Evolutionary conservation across 139 green algal genomes (phyloP).

Genomic region (Gonium pectorale): DNA sequence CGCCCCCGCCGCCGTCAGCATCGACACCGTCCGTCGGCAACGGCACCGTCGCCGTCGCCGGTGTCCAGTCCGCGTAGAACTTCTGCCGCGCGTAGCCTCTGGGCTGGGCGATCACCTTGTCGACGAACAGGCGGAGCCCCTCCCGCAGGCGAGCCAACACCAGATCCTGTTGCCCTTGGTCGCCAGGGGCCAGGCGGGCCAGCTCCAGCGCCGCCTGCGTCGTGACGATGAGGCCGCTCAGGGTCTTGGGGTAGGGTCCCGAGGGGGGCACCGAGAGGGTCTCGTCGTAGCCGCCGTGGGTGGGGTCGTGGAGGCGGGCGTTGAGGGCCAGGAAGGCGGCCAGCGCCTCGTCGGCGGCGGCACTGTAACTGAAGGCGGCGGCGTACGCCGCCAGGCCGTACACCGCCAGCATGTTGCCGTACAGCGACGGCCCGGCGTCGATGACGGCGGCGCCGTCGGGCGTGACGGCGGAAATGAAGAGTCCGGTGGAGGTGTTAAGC

Average conservation of each 20-base stretch:
- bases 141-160: slow-evolving; percentile 16
- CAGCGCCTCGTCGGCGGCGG: not conserved
- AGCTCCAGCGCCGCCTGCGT: not conserved
- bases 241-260: slow-evolving; percentile 9
- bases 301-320: not conserved
- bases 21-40: no score
- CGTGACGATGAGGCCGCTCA: not conserved
- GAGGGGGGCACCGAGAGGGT: not conserved
- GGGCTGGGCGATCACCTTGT: not conserved
- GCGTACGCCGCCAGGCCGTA: slow-evolving; percentile 6
- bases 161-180: no score
- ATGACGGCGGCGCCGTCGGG: not conserved
- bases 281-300: slow-evolving; percentile 32
- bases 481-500: not conserved
- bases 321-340: not conserved
- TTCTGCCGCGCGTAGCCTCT: slow-evolving; percentile 12
- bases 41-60: not conserved
- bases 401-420: slow-evolving; percentile 6
- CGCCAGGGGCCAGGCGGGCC: not conserved
- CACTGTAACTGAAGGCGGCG: slow-evolving; percentile 2
- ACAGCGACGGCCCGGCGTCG: not conserved
- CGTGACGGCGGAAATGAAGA: slow-evolving; percentile 2
- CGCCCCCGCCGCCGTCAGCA: not conserved
- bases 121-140: not conserved
- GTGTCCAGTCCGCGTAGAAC: slow-evolving; percentile 13